Evolutionary conservation across 2,329 filamentous ascomycete genomes (phyloP), one percentile per base, ranked within the genome.

Genomic region (Moelleriella libera): DNA sequence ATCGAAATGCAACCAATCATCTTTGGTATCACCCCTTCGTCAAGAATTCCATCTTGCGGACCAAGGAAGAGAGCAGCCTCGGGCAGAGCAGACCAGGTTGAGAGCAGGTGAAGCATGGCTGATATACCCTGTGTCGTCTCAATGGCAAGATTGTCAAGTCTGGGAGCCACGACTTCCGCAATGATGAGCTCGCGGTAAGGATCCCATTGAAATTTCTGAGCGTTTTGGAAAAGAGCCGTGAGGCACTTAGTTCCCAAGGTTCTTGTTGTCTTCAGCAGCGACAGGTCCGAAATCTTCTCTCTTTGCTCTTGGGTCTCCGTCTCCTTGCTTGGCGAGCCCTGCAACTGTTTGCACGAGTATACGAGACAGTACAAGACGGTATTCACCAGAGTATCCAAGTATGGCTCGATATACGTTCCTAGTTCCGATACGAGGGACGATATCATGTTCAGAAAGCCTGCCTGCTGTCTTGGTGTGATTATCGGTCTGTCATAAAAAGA

Each of bases 101-200:
- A 80, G 52, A 98, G 80, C 5, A 98, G 70, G 52, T 83, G 82
- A 51, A 96, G 74, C 41, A 88, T 76, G 12, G 83, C 85, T 3
- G 92, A 97, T 6, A 96, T 72, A 11, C 88, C 87, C 60, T 98
- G 89, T 0, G 88, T 85, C 42, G 87, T 95, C 66, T 98, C 92
- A 5, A 77, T 71, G 0, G 88, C 79, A 47, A 98, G 77, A 49
- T 85, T 86, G 2, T 83, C 76, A 14, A 97, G 69, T 53, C 88
- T 77, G 14, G 87, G 87, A 46, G 78, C 79, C 43, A 98, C 73
- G 30, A 94, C 68, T 58, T 95, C 82, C 30, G 76, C 68, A 47
- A 92, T 78, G 46, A 97, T 82, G 0, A 76, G 64, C 7, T 76
- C 71, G 39, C 85, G 75, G 60, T 89, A 94, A 1, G 73, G 68